phyloP scores from a whole-genome alignment of 305 asterid species.

The Solanum hybrid region DNA sequence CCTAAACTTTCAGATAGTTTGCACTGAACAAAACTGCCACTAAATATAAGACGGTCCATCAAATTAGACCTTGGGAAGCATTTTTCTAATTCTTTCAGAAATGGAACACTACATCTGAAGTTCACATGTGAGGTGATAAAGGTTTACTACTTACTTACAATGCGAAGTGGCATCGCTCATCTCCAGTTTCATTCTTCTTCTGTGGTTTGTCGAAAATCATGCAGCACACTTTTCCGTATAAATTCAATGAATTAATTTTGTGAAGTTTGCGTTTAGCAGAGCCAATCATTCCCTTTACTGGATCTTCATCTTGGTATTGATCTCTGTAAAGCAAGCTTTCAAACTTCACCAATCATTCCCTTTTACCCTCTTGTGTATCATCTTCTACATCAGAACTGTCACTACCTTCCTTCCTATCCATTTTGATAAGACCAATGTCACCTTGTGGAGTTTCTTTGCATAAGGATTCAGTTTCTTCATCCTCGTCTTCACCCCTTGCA shows the following conservation, averaged over 20 bases:
- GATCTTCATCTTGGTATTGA: not conserved
- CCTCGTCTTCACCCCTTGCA: constrained; percentile 55
- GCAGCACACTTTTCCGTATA: not conserved
- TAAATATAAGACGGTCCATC: not conserved
- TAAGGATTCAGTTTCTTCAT: constrained; percentile 67
- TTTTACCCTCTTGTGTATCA: constrained; percentile 34
- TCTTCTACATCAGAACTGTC: constrained; percentile 56
- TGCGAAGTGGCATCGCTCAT: not conserved
- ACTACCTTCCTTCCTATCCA: constrained; percentile 31
- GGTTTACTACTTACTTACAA: not conserved
- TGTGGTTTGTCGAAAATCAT: not conserved
- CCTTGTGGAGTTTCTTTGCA: constrained; percentile 53
- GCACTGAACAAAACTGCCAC: not conserved
- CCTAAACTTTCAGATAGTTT: not conserved
- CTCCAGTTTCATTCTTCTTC: not conserved
- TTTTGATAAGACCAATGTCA: constrained; percentile 61
- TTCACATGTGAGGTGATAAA: not conserved
- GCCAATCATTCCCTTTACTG: not conserved
- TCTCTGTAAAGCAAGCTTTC: not conserved
- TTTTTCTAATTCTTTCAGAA: not conserved
- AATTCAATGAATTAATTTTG: not conserved
- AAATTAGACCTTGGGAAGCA: not conserved
- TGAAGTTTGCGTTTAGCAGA: not conserved
- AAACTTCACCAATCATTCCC: constrained; percentile 24
- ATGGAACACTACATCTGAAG: not conserved